Conservation (phyloP, 2,329 filamentous ascomycete species). For the Talaromyces sp. region DNA sequence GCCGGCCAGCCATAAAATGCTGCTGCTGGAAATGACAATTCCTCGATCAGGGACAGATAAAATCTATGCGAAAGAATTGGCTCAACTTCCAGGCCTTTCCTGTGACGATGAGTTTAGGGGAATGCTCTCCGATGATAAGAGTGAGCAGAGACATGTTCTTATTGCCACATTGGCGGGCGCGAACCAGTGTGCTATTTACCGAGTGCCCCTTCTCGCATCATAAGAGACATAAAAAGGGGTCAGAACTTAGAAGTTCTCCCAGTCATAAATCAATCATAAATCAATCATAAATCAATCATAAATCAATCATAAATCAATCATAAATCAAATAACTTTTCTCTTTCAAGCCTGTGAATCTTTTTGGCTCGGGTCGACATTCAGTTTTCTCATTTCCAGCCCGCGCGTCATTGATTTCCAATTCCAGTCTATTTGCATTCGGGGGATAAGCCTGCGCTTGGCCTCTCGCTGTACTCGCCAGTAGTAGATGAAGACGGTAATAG, state of each 20-base stretch:
- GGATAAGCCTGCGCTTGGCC: neutral
- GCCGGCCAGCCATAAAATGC: slow-evolving; percentile 16
- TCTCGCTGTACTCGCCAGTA: slow-evolving; percentile 20
- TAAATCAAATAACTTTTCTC: slow-evolving; percentile 10
- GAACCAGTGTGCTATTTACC: slow-evolving; percentile 20
- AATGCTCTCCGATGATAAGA: slow-evolving; percentile 3
- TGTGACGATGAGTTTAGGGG: slow-evolving; percentile 8
- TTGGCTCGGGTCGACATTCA: neutral
- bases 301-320: slow-evolving; percentile 6
- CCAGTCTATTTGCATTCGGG: neutral
- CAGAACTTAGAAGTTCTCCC: neutral
- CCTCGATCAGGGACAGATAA: slow-evolving; percentile 8
- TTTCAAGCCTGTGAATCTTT: neutral
- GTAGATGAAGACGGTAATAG: slow-evolving; percentile 22
- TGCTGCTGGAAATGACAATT: slow-evolving; percentile 18
- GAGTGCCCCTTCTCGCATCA: slow-evolving; percentile 16
- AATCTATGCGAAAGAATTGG: slow-evolving; percentile 2
- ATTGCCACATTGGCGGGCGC: slow-evolving; percentile 19
- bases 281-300: slow-evolving; percentile 12
- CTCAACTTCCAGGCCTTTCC: slow-evolving; percentile 5
- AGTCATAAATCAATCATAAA: slow-evolving; percentile 11
- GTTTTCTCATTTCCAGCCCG: neutral
- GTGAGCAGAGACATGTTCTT: slow-evolving; percentile 14
- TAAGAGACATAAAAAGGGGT: slow-evolving; percentile 15
- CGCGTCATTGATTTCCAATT: slow-evolving; percentile 5